Conservation (phyloP, 768 basidiomycete genomes). For the Naganishia vishniacii region DNA sequence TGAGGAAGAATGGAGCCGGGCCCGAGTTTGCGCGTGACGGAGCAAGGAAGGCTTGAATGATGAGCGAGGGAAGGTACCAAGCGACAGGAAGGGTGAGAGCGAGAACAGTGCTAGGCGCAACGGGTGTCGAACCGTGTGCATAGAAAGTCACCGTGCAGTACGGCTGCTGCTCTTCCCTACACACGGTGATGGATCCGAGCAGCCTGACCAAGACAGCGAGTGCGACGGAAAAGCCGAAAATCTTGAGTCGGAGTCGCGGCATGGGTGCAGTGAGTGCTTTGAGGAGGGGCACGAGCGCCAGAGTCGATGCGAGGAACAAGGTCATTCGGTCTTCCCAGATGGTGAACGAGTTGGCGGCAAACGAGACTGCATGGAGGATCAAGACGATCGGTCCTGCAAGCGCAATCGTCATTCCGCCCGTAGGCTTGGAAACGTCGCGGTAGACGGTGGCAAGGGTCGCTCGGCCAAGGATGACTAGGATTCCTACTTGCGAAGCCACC, state of each 20-base stretch:
- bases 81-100: conserved; percentile 59
- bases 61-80: conserved; percentile 55
- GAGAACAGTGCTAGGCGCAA: conserved; percentile 61
- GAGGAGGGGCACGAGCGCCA: conserved; percentile 59
- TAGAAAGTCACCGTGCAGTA: conserved; percentile 88
- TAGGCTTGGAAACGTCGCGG: conserved; percentile 15
- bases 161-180: conserved; percentile 89
- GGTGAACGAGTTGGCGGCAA: conserved; percentile 93
- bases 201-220: conserved; percentile 66
- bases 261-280: conserved; percentile 66
- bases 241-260: conserved; percentile 63
- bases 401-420: conserved; percentile 25
- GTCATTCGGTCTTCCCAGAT: conserved; percentile 90
- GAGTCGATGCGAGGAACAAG: conserved; percentile 62
- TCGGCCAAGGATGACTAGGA: conserved; percentile 29
- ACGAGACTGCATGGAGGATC: conserved; percentile 64
- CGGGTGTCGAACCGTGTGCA: conserved; percentile 62
- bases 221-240: conserved; percentile 65
- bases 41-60: conserved; percentile 57
- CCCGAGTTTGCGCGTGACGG: conserved; percentile 71
- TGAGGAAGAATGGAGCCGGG: conserved; percentile 61
- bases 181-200: conserved; percentile 77
- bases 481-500: conserved; percentile 34
- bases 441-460: neutral
- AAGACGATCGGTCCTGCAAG: conserved; percentile 42